Evolutionary conservation across 2,329 filamentous ascomycete species (phyloP).

Genomic region (Grosmannia huntii): DNA sequence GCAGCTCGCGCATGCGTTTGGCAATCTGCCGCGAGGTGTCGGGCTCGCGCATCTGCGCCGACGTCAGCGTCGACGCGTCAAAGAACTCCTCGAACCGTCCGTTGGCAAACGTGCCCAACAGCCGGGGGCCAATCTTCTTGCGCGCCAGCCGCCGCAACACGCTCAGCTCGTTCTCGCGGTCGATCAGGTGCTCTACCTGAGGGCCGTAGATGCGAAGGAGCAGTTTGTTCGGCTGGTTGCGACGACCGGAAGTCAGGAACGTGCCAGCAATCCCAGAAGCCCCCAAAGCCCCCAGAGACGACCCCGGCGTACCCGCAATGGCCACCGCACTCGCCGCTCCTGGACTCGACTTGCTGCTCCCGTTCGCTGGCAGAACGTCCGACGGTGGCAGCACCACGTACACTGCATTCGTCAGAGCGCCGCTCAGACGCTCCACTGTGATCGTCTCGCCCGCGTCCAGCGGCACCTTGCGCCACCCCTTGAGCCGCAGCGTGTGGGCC

Average conservation of each 20-base stretch:
- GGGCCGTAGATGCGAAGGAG: conserved; percentile 88
- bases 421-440: conserved; percentile 65
- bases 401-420: conserved; percentile 89
- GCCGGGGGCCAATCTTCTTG: conserved; percentile 83
- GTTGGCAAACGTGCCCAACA: conserved; percentile 86
- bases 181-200: conserved; percentile 90
- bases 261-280: neutral
- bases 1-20: conserved; percentile 92
- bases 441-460: conserved; percentile 57
- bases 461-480: conserved; percentile 79
- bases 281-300: neutral
- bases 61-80: conserved; percentile 68
- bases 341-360: neutral
- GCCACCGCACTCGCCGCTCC: conserved; percentile 9
- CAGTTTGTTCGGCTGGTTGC: conserved; percentile 46
- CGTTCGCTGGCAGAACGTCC: conserved; percentile 19
- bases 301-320: conserved; percentile 8
- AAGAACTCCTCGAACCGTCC: conserved; percentile 94
- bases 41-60: conserved; percentile 62
- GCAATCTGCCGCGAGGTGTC: conserved; percentile 87
- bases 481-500: conserved; percentile 75
- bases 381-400: conserved; percentile 82
- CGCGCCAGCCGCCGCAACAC: conserved; percentile 76
- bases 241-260: conserved; percentile 9
- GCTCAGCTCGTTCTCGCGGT: conserved; percentile 77